Percentiles rank a stretch among this genome's conserved stretches.
phyloP scores from a whole-genome alignment of 768 basidiomycete genomes.

The Auricularia cornea region DNA sequence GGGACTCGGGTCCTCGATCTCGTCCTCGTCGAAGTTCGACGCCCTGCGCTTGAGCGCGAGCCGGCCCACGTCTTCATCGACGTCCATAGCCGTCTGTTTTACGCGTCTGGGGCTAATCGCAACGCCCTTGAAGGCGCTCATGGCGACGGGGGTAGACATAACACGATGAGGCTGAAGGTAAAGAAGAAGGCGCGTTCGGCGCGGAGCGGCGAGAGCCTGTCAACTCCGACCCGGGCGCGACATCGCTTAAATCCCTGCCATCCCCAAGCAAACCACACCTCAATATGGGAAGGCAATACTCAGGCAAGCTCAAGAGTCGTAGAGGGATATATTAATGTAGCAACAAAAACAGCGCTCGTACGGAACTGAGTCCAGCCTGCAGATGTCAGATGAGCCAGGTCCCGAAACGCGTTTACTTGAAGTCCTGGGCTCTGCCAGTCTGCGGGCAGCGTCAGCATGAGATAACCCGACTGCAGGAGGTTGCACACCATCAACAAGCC shows the following conservation, averaged over 20 bases:
- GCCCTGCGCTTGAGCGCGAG: background rate
- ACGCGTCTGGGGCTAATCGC: too few species aligned
- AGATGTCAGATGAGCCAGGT: background rate
- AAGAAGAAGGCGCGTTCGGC: too few species aligned
- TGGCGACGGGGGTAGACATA: too few species aligned
- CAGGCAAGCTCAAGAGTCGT: background rate
- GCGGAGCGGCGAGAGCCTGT: too few species aligned
- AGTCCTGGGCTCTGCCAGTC: background rate
- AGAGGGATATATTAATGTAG: background rate
- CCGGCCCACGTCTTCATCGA: background rate
- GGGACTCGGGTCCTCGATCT: background rate
- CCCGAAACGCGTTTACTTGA: background rate
- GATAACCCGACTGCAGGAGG: background rate
- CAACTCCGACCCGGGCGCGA: too few species aligned
- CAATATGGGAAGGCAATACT: too few species aligned
- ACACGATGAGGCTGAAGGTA: too few species aligned
- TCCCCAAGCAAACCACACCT: too few species aligned
- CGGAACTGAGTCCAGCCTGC: background rate
- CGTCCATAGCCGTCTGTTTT: background rate
- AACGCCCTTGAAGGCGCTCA: too few species aligned
- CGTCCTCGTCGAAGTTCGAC: background rate
- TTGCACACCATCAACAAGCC: conserved; percentile 69
- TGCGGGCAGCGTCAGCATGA: background rate
- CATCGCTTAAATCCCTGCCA: too few species aligned
- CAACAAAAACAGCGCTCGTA: background rate